A percentile compares a stretch with the other conserved stretches of the same genome.
Evolutionary conservation across 2,329 filamentous ascomycete genomes (phyloP).

Genomic region (Stagonosporopsis tanaceti): DNA sequence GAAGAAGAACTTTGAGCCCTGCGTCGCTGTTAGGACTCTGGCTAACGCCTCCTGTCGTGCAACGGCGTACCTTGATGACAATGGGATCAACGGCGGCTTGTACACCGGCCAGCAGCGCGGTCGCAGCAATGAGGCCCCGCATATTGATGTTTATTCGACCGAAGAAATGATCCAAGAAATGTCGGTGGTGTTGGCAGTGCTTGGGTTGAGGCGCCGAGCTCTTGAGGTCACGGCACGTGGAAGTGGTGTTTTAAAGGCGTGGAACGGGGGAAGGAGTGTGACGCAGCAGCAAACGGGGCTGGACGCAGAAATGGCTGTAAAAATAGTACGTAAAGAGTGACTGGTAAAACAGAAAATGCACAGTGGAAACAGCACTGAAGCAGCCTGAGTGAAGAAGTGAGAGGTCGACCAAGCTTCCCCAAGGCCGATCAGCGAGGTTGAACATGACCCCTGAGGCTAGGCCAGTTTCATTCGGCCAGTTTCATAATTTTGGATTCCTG

Average conservation of each 20-base stretch:
- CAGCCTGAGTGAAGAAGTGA: constrained; percentile 43
- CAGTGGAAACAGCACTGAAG: constrained; percentile 45
- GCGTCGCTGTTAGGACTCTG: constrained; percentile 22
- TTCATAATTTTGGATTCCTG: constrained; percentile 26
- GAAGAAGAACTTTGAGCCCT: constrained; percentile 91
- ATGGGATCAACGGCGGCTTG: constrained; percentile 69
- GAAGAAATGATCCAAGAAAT: constrained; percentile 37
- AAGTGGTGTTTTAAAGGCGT: constrained; percentile 25
- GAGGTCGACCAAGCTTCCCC: constrained; percentile 34
- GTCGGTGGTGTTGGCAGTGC: constrained; percentile 35
- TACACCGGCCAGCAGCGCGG: constrained; percentile 62
- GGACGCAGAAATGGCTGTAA: constrained; percentile 30
- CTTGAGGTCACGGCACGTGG: constrained; percentile 22
- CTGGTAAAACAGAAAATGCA: constrained; percentile 39
- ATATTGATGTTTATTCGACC: constrained; percentile 53
- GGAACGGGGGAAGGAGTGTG: constrained; percentile 31
- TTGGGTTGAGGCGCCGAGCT: constrained; percentile 37
- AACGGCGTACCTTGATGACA: constrained; percentile 69
- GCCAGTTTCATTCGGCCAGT: constrained; percentile 26
- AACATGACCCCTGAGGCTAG: constrained; percentile 37
- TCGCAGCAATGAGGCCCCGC: constrained; percentile 60
- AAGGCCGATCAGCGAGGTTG: constrained; percentile 34
- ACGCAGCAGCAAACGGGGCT: constrained; percentile 35
- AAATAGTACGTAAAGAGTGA: constrained; percentile 39
- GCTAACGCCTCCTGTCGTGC: constrained; percentile 10